Conservation (phyloP, 164 flowering plant genomes). For the Berberis thunbergii region DNA sequence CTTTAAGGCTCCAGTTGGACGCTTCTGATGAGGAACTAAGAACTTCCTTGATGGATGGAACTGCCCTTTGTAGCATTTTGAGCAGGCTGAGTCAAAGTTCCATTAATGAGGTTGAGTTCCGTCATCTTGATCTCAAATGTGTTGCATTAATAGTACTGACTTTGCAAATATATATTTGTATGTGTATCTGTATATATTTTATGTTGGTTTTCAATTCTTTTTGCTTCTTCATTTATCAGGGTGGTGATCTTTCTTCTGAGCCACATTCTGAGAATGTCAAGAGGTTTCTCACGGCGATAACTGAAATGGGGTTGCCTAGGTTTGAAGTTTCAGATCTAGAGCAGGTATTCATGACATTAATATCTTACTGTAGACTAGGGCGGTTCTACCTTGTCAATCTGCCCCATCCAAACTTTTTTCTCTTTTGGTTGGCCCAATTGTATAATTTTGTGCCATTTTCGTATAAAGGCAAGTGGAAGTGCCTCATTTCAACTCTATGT, state of each 20-base stretch:
- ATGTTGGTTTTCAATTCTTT: constrained; percentile 5
- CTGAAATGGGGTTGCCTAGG: constrained; percentile 59
- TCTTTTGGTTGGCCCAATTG: no score
- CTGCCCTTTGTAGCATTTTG: constrained; percentile 44
- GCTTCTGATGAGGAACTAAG: constrained; percentile 72
- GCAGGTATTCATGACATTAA: constrained; percentile 34
- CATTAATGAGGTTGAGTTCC: constrained; percentile 36
- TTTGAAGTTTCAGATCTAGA: constrained; percentile 55
- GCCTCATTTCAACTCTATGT: no score
- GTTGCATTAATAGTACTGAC: no score
- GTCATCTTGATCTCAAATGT: neutral
- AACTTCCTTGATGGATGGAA: constrained; percentile 52
- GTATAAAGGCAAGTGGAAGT: no score
- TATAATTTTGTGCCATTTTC: no score
- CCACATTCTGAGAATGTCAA: constrained; percentile 26
- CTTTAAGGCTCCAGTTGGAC: constrained; percentile 36
- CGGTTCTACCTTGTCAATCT: neutral
- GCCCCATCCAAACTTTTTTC: neutral
- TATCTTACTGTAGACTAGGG: neutral
- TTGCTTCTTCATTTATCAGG: constrained; percentile 14
- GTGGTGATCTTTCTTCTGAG: constrained; percentile 17
- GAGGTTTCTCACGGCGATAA: constrained; percentile 52
- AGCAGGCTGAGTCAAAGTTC: constrained; percentile 47
- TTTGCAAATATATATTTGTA: no score
- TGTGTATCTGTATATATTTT: neutral